Percentiles rank a stretch among this genome's conserved stretches.
Evolutionary conservation across 1,284 basidiomycete genomes (phyloP).

Genomic region (Pseudomicrostroma phylloplanum): DNA sequence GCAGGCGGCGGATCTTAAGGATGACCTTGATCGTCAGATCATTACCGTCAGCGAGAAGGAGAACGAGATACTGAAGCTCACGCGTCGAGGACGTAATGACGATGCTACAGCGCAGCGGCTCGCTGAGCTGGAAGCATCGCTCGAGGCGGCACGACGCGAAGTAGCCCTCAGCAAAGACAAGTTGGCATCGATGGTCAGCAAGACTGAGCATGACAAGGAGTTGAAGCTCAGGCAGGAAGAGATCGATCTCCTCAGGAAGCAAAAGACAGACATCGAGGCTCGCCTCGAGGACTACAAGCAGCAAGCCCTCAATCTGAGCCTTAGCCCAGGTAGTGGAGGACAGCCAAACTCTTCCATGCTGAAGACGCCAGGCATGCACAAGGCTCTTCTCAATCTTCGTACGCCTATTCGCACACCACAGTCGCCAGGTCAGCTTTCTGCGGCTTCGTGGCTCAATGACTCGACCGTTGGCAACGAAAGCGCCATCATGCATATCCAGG

Average conservation of each 20-base stretch:
- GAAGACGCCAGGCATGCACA: conserved; percentile 8
- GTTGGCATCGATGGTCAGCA: neutral
- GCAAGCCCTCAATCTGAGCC: neutral
- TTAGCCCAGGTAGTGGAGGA: neutral
- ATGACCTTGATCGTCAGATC: neutral
- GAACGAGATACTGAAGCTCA: neutral
- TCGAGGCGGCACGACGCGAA: conserved; percentile 3
- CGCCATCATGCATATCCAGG: conserved; percentile 23
- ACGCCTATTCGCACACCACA: conserved; percentile 11
- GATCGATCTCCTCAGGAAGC: neutral
- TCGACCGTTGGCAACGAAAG: conserved; percentile 30
- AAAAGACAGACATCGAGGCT: neutral
- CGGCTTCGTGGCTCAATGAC: conserved; percentile 21
- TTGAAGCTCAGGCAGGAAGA: conserved; percentile 7
- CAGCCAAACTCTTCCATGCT: neutral
- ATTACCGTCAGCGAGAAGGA: neutral
- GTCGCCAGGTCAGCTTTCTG: conserved; percentile 12
- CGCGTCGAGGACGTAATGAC: neutral
- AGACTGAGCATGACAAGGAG: neutral
- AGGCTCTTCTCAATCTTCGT: neutral
- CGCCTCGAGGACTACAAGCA: conserved; percentile 7
- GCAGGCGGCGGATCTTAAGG: neutral
- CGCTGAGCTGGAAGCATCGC: conserved; percentile 7
- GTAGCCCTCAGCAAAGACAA: neutral
- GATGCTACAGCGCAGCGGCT: neutral